Base-by-base conservation (phyloP, 129 eudicot genomes). In the Chrysanthemum seticuspe region DNA sequence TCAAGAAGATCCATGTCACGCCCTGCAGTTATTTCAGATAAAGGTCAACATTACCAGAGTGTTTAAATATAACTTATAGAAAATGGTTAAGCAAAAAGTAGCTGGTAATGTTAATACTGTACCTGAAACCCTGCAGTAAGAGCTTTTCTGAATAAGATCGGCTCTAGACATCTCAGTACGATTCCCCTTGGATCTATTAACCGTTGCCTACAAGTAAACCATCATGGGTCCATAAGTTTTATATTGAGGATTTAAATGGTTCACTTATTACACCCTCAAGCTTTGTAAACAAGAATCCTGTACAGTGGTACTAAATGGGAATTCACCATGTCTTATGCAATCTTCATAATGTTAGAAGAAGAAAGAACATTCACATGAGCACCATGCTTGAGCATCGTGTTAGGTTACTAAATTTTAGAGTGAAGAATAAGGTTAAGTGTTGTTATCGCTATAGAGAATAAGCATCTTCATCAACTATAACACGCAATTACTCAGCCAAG, bases 41-140 rank as follows among this genome's bases (percentile, higher is more conserved):
- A 65, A 31, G 45, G 6, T 40, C 70, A 11, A 60, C 45, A 36
- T 36, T 36, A 36, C 45, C 45, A 36, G 45, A 36, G 13, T 54
- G 40, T 68, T 13, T 19, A 4, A 49, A 67, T 10, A 74, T 50
- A 62, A 70, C 55, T 12, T 0, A 4, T 25, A 14, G 19, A 44
- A 14, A 21, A 15, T 23, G 3, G 5, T 25, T 61, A 10, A 21
- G 7, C 16, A 48, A 16, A 66, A 4, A 36, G 23, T n/a, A 34
- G 47, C 21, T 44, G 62, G 11, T 70, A 34, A 10, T 18, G 53
- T 16, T 48, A 13, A 77, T 16, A 57, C 11, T 62, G 76, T 77
- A 92, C 96, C 98, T 87, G 92, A 82, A 81, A 90, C 97, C 68
- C 90, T 73, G 86, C 98, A 93, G 78, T 89, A 93, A 58, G 97